phyloP scores from a whole-genome alignment of 2,329 filamentous ascomycete species.

The Fusarium anguioides region DNA sequence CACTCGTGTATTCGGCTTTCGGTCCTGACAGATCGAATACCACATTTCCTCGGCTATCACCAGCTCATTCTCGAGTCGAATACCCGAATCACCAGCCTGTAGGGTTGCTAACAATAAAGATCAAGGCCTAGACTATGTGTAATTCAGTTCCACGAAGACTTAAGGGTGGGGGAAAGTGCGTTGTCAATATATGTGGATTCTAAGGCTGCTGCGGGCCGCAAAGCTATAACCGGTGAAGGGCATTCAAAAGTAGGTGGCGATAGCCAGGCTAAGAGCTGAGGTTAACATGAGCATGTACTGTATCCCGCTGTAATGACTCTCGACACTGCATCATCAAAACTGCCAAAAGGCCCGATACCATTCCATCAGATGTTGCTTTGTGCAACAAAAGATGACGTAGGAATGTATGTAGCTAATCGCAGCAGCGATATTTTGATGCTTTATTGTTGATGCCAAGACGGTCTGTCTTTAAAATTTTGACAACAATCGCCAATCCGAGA shows the following conservation, averaged over 20 bases:
- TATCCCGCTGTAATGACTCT: background rate
- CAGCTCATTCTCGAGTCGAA: background rate
- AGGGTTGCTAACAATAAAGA: conserved; percentile 1
- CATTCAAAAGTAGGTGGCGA: background rate
- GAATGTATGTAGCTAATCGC: background rate
- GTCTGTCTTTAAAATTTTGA: background rate
- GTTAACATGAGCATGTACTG: background rate
- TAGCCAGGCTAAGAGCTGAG: background rate
- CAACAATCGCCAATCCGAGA: background rate
- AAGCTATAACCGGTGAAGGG: background rate
- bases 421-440: background rate
- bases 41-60: background rate
- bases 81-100: background rate
- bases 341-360: background rate
- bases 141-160: background rate
- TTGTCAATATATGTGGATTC: background rate
- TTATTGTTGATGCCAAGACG: background rate
- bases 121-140: background rate
- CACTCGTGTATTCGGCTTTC: background rate
- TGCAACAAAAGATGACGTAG: background rate
- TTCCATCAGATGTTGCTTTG: background rate
- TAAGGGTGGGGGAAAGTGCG: background rate
- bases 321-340: background rate
- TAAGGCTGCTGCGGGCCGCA: background rate
- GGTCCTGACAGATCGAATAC: background rate